Evolutionary conservation across 495 filamentous ascomycete genomes (phyloP).

Genomic region (Trichocladium uniseriatum): DNA sequence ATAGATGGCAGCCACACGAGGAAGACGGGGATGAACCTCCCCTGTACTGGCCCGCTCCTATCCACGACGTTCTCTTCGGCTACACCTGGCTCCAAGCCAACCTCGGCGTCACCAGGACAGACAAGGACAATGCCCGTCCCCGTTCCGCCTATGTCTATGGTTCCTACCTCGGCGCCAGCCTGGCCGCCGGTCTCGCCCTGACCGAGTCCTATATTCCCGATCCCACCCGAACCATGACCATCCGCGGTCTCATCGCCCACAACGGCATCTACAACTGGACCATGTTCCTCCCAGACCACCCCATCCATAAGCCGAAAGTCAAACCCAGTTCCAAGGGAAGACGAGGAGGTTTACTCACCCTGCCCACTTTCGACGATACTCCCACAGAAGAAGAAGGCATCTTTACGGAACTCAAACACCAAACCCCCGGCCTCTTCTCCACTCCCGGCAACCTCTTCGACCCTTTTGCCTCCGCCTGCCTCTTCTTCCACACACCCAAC

Average conservation of each 20-base stretch:
- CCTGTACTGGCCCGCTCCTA: conserved; percentile 37
- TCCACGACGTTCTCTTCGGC: conserved; percentile 40
- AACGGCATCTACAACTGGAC: conserved; percentile 50
- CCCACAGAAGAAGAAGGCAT: conserved; percentile 8
- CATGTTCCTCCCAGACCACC: conserved; percentile 38
- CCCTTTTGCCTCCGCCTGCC: conserved; percentile 41
- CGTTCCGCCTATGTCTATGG: conserved; percentile 37
- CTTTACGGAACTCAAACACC: conserved; percentile 23
- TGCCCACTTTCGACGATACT: not conserved
- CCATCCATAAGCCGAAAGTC: conserved; percentile 19
- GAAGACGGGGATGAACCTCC: conserved; percentile 3
- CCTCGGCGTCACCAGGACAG: conserved; percentile 11
- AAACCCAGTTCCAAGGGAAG: not conserved
- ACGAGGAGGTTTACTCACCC: not conserved
- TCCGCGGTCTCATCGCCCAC: conserved; percentile 38
- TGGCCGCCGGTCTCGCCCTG: conserved; percentile 40
- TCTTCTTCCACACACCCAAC: conserved; percentile 44
- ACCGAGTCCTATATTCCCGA: conserved; percentile 30
- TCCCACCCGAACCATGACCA: conserved; percentile 19
- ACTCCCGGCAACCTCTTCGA: conserved; percentile 39
- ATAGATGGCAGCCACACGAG: conserved; percentile 25
- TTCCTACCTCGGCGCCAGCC: conserved; percentile 40
- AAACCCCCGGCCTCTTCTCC: conserved; percentile 29
- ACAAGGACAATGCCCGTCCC: not conserved
- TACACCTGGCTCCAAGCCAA: conserved; percentile 38